Base-by-base conservation (phyloP, 306 rosid species). In the Aeschynomene evenia region DNA sequence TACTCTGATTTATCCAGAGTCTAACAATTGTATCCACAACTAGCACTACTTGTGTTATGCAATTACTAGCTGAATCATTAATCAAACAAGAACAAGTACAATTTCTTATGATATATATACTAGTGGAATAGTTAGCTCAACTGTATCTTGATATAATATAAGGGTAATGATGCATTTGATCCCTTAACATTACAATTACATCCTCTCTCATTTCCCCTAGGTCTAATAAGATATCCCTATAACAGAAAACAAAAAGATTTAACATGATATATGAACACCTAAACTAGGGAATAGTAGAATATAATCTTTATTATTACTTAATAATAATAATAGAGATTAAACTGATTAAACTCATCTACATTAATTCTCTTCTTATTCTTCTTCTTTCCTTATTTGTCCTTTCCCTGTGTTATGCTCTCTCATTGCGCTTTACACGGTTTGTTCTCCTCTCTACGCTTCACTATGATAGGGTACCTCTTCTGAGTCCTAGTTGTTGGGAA, bases 401-500 rank as follows among this genome's bases (percentile, higher is more conserved):
- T n/a, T 42, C 14, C 18, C 0, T 18, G n/a, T 19, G 15, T 36
- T 40, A 15, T 77, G 28, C 48, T 16, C 48, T 16, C 34, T 62
- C 51, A 46, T 23, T 7, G 58, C 13, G 0, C 68, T 56, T 50
- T 70, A 55, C 69, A 31, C 24, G 19, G 46, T 52, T 1, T 56
- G 7, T 13, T n/a, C 7, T 36, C 74, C 12, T 70, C 76, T 70
- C 88, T 78, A 10, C 79, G 88, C 67, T 76, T 77, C 71, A 93
- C 84, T 51, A 79, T 64, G 72, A 93, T 87, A 2, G 98, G 98
- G 64, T 86, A 93, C 71, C 88, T 85, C 86, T 93, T 93, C 80
- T 84, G 96, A 18, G 96, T 93, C 81, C 98, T 82, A 18, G 98
- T 93, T 4, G 98, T 94, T 13, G 98, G 98, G 72, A 94, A 94